A percentile compares a stretch with the other conserved stretches of the same genome.
Evolutionary conservation across 169 alveolate species (phyloP).

Genomic region (Eimeria tenella): DNA sequence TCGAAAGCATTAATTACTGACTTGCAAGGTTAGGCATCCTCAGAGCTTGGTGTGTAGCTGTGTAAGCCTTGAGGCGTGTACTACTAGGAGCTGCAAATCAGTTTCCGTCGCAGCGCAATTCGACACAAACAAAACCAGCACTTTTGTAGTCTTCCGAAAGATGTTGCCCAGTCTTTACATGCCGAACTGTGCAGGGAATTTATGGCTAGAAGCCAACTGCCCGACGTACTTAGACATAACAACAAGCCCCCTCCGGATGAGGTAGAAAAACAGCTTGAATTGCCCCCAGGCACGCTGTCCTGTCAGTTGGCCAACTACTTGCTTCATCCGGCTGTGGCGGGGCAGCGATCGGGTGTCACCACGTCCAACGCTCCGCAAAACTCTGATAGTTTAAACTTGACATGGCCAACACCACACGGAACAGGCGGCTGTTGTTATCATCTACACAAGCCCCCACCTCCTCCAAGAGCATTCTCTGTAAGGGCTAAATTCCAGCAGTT

Average conservation of each 20-base stretch:
- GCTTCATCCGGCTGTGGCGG: constrained; percentile 68
- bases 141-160: background rate
- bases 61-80: too few relatives aligned
- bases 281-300: constrained; percentile 73
- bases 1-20: too few relatives aligned
- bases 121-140: background rate
- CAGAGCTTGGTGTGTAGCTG: too few relatives aligned
- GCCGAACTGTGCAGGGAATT: constrained; percentile 67
- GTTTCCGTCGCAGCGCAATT: too few relatives aligned
- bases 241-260: constrained; percentile 79
- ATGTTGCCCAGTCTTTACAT: background rate
- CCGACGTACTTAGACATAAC: constrained; percentile 75
- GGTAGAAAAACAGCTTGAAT: constrained; percentile 77
- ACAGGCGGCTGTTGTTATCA: constrained; percentile 77
- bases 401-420: constrained; percentile 50
- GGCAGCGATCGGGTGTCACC: constrained; percentile 78
- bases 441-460: constrained; percentile 72
- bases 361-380: constrained; percentile 80
- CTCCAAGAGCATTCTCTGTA: constrained; percentile 62
- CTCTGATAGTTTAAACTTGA: constrained; percentile 73
- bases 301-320: constrained; percentile 75
- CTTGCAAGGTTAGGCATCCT: too few relatives aligned
- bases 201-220: constrained; percentile 69
- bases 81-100: too few relatives aligned
- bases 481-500: constrained; percentile 66